Base-by-base conservation (phyloP, 768 basidiomycete genomes). In the Xerocomellus intermedius region DNA sequence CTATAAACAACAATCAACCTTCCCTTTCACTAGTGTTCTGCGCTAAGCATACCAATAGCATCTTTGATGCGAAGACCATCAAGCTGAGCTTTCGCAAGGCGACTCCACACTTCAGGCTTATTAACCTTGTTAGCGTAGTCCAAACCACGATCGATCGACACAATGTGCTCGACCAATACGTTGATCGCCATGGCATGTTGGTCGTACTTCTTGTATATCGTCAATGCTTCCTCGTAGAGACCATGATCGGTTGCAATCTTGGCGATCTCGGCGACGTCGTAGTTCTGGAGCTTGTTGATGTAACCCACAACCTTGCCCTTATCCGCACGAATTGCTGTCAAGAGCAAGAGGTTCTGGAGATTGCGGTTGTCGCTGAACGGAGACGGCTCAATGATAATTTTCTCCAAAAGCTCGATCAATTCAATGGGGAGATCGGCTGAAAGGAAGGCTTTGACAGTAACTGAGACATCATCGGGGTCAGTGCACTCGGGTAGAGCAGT, bases 61-160 rank as follows among this genome's bases (percentile, higher is more conserved):
- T 99, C 96, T 74, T 98, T 98, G 76, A 99, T 91, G 41, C 97
- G 91, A 48, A 98, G 82, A 61, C 97, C 97, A 68, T 99, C 97
- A 47, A 99, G 82, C 70, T 99, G 97, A 21, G 97, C 97, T 73
- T 99, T 99, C n/a, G 91, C 97, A 60, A 99, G 82, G 48, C 97
- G 76, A 62, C 91, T 94, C 97, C 97, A 99, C 16, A 98, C 96
- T 61, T 92, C 94, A 35, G 97, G 94, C 69, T 86, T 82, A 76
- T 98, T 92, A 73, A 98, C 89, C 79, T 97, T 98, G 77, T 83
- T 90, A 54, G 97, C 97, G 61, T 91, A 99, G 50, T 97, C 93
- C 61, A 93, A 79, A 52, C 94, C 97, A 66, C 97, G 93, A 67
- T 99, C 97, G 59, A 99, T 88, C 26, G 92, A 94, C 44, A 98